These are phyloP conservation scores for Globisporangium paroecandrum DNA, from an alignment of 352 stramenopile genomes.

Conservation along the genomic window DNA sequence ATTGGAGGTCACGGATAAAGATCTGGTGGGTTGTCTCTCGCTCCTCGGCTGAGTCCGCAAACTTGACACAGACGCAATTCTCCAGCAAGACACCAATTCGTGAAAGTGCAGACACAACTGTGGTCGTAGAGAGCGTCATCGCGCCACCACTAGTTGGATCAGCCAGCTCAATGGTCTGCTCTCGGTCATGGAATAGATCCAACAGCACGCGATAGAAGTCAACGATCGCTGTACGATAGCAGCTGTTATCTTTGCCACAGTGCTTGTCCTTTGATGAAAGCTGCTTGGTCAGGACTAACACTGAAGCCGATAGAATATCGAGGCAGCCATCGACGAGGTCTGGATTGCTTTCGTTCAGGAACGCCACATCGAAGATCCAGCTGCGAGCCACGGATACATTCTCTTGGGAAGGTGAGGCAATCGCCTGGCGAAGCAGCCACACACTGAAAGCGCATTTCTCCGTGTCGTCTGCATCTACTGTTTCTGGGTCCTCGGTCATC, in stretches of 20 bases:
- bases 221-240: slow-evolving; percentile 7
- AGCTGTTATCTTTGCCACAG: slow-evolving; percentile 6
- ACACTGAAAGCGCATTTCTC: slow-evolving; percentile 23
- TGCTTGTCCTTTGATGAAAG: neutral
- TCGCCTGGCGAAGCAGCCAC: slow-evolving; percentile 30
- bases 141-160: slow-evolving; percentile 33
- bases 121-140: slow-evolving; percentile 24
- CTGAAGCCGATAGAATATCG: slow-evolving; percentile 21
- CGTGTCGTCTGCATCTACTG: slow-evolving; percentile 16
- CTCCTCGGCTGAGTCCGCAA: slow-evolving; percentile 1
- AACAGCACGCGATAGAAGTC: slow-evolving; percentile 29
- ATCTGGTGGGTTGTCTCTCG: slow-evolving; percentile 13
- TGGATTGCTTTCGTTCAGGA: slow-evolving; percentile 33
- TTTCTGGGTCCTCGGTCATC: slow-evolving; percentile 8
- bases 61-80: slow-evolving; percentile 17
- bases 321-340: slow-evolving; percentile 30
- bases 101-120: slow-evolving; percentile 19
- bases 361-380: slow-evolving; percentile 62
- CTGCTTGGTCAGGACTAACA: slow-evolving; percentile 22
- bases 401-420: neutral
- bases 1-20: slow-evolving; percentile 33
- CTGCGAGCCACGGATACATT: slow-evolving; percentile 20
- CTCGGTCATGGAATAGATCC: slow-evolving; percentile 37
- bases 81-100: slow-evolving; percentile 30
- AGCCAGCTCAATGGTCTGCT: slow-evolving; percentile 29